Conservation (phyloP, 2,329 filamentous ascomycete genomes). For the Aureobasidium subglaciale region DNA sequence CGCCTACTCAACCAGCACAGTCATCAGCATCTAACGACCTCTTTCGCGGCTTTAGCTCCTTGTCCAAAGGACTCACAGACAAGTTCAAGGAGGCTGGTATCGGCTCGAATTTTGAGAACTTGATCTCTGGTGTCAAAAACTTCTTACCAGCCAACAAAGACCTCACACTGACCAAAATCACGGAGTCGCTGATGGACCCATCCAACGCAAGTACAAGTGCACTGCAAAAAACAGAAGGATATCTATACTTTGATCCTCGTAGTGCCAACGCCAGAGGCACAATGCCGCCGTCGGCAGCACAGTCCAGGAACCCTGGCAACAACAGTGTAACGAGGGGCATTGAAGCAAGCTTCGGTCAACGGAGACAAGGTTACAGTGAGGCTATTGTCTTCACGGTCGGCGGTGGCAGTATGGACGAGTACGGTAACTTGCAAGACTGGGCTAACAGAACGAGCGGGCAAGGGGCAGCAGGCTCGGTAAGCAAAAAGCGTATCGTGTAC, state of each 20-base stretch:
- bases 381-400: constrained; percentile 47
- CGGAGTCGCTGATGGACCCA: constrained; percentile 96
- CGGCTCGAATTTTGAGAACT: constrained; percentile 79
- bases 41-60: constrained; percentile 86
- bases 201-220: constrained; percentile 81
- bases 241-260: constrained; percentile 93
- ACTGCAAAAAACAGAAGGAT: constrained; percentile 92
- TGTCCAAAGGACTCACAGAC: constrained; percentile 87
- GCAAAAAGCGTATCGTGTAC: constrained; percentile 79
- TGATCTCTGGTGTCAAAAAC: constrained; percentile 95
- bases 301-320: constrained; percentile 35
- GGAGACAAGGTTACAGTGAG: constrained; percentile 46
- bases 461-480: constrained; percentile 44
- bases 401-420: constrained; percentile 97
- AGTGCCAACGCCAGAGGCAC: constrained; percentile 88
- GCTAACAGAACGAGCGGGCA: constrained; percentile 64
- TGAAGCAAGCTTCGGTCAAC: constrained; percentile 80
- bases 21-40: constrained; percentile 63
- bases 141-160: constrained; percentile 95
- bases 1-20: constrained; percentile 58
- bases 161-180: constrained; percentile 93
- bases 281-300: constrained; percentile 68
- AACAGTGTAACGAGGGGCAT: constrained; percentile 47
- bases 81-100: constrained; percentile 88
- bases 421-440: constrained; percentile 96